Evolutionary conservation across 805 yeast species (phyloP), one percentile per base, ranked within the genome.

Genomic region (Candida nemodendra): DNA sequence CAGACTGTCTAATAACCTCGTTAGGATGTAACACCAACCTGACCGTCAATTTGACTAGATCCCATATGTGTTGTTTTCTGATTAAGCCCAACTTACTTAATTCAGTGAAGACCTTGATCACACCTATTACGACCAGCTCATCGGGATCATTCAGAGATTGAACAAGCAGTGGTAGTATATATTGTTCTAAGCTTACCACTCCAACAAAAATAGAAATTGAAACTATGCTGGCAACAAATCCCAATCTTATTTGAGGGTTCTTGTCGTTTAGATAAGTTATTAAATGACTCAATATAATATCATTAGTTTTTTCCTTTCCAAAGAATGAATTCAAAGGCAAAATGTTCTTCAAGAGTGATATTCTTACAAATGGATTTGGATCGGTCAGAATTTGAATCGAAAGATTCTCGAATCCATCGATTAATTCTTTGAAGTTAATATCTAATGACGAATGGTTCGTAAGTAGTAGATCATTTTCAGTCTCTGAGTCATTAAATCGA

Each of bases 191-290:
- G 26, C 93, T 77, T 0, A 85, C 71, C 0, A 81, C 77, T 0
- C 99, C 99, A 12, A 90, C 79, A 54, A 79, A 83, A 4, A 89
- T 77, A 0, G 95, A 84, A 8, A 93, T 68, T 1, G 82, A 78
- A 2, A 88, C 72, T 9, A 90, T 76, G 6, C 88, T 72, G 28
- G 79, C 73, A 25, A 91, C 79, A 50, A 93, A 81, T 4, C 81
- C 78, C 19, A 84, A 64, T 42, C 95, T 69, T 16, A 93, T 65
- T 15, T 78, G 72, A 0, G 82, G 65, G 52, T 80, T 79, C 38
- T 78, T 72, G 54, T 90, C 96, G 59, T 93, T 93, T 45, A 93
- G 64, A 54, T 89, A 93, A 0, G 98, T 90, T 30, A 93, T 90
- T 39, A 90, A 66, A 65, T 93, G 98, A 30, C 96, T 89, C 32